Evolutionary conservation across 2,329 filamentous ascomycete species (phyloP), one percentile per base, ranked within the genome.

Genomic region (Fusarium sp.): DNA sequence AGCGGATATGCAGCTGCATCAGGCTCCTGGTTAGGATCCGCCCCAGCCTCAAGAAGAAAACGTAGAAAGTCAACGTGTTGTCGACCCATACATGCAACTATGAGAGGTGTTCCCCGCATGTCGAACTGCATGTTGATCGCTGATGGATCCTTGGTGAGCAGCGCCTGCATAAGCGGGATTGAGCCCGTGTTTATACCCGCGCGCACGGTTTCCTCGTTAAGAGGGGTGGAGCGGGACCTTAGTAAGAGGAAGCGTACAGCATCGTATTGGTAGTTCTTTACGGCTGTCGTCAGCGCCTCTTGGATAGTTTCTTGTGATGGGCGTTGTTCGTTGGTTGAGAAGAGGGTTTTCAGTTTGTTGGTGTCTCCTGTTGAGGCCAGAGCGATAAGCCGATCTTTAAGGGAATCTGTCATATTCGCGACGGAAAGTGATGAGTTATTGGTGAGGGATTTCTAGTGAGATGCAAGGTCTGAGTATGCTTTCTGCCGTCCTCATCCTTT

Each of bases 41-140:
- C 59, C 1, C 59, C 59, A 6, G 39, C 59, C 14, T 57, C 51
- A 6, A 61, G 59, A 3, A 61, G 26, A 12, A 45, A 57, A 0
- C 24, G 18, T 1, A 54, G 11, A n/a, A 31, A 57, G 18, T 45
- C 50, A 14, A 38, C 1, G 3, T 10, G 30, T 3, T 61, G 59
- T 7, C 22, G 1, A 1, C 59, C 36, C 39, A 20, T n/a, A 13
- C 59, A 61, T 4, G 59, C 51, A 3, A 61, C 59, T 4, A 61
- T 33, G 11, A 61, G 51, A 26, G 59, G 59, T 12, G 59, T 57
- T 20, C 59, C 59, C 5, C 39, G 39, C 26, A 30, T 44, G 26
- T 57, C 51, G 39, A 61, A 61, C 26, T 56, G 59, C 59, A 61
- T 61, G 18, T 36, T 61, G 22, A 57, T 57, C 31, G 20, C 31